Conservation (phyloP, 208 protist genomes). For the Wallacemonas rigidus region DNA sequence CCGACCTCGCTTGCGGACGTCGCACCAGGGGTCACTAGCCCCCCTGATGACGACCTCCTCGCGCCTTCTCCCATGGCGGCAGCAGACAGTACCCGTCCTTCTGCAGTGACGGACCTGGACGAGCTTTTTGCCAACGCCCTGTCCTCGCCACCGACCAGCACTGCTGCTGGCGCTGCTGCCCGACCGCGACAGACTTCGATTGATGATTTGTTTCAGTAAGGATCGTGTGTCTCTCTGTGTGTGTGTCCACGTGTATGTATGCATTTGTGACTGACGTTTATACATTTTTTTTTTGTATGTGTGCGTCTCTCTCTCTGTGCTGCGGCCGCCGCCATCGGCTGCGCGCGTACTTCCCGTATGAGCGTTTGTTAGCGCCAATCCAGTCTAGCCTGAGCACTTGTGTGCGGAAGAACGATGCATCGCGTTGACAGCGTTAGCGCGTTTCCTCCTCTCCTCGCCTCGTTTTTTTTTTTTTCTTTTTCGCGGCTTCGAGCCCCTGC, state of each 20-base stretch:
- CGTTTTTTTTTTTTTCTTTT: too few species aligned
- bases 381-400: too few species aligned
- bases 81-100: background rate
- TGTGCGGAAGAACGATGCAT: too few species aligned
- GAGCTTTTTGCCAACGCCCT: slow-evolving; percentile 29
- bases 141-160: background rate
- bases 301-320: too few species aligned
- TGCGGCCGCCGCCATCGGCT: too few species aligned
- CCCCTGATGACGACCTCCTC: slow-evolving; percentile 17
- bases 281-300: too few species aligned
- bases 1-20: background rate
- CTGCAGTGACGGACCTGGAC: slow-evolving; percentile 12
- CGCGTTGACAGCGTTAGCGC: too few species aligned
- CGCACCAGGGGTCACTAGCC: background rate
- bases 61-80: slow-evolving; percentile 20
- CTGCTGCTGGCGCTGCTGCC: background rate
- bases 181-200: slow-evolving; percentile 11
- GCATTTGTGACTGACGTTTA: background rate
- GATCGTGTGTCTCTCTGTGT: background rate
- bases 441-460: too few species aligned
- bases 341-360: too few species aligned
- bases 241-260: slow-evolving; percentile 7
- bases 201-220: slow-evolving; percentile 57
- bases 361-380: too few species aligned
- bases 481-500: too few species aligned